phyloP scores from a whole-genome alignment of 352 stramenopile species.

The Pelagophyceae sp. region DNA sequence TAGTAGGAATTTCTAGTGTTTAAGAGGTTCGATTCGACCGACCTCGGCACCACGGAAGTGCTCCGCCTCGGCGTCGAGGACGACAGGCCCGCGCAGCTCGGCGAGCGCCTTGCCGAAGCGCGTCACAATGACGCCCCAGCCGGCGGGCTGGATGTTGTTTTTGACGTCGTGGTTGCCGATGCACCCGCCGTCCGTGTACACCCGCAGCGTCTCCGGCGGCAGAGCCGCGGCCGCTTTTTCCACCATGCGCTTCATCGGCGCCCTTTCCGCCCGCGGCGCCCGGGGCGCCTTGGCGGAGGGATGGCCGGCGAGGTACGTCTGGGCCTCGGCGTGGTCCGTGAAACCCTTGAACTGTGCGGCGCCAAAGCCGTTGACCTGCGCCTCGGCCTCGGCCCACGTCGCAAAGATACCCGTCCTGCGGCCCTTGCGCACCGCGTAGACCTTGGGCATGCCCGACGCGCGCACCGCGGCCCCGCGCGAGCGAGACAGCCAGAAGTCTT shows the following conservation, averaged over 20 bases:
- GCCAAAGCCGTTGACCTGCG: neutral
- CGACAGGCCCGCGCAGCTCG: neutral
- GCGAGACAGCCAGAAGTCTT: too few species aligned
- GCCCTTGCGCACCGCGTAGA: neutral
- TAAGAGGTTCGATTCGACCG: too few species aligned
- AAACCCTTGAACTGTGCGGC: conserved; percentile 7
- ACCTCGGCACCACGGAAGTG: neutral
- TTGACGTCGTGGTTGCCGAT: neutral
- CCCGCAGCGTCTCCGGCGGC: neutral
- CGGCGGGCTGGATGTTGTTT: neutral
- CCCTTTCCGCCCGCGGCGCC: neutral
- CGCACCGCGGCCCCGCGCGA: too few species aligned
- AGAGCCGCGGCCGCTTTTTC: neutral
- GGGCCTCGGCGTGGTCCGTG: neutral
- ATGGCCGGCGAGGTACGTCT: neutral
- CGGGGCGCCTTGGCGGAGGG: neutral
- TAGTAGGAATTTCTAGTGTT: too few species aligned
- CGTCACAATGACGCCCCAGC: conserved; percentile 2
- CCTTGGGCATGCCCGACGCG: neutral
- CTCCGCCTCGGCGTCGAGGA: neutral
- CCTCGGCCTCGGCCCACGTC: neutral
- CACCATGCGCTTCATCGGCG: neutral
- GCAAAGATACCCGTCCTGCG: neutral
- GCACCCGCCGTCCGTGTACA: conserved; percentile 17
- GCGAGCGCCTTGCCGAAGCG: neutral